These are phyloP conservation scores for Cutaneotrichosporon dermatis DNA, from an alignment of 1,284 basidiomycete genomes.

Conservation along the genomic window DNA sequence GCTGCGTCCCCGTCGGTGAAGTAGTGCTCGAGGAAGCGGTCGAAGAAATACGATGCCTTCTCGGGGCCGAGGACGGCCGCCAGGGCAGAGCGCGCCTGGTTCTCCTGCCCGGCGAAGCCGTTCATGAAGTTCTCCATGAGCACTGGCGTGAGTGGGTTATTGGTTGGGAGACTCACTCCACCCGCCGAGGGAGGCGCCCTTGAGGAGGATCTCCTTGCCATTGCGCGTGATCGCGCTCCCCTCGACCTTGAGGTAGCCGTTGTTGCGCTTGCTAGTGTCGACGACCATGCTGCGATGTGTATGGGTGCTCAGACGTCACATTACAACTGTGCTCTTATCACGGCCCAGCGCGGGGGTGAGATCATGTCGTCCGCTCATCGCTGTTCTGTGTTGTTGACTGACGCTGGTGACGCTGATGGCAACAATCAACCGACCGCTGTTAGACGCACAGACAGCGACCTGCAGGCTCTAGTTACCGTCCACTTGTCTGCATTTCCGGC, in stretches of 20 bases:
- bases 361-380: no score
- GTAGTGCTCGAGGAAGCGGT: slow-evolving; percentile 62
- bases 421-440: no score
- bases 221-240: slow-evolving; percentile 19
- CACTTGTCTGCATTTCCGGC: no score
- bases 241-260: not conserved
- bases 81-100: slow-evolving; percentile 63
- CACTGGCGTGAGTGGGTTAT: slow-evolving; percentile 14
- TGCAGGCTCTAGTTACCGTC: no score
- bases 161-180: slow-evolving; percentile 31
- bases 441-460: no score
- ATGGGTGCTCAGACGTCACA: no score
- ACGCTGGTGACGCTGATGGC: no score
- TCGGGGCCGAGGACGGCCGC: slow-evolving; percentile 59
- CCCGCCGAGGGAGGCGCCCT: slow-evolving; percentile 41
- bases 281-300: not conserved
- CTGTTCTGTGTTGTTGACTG: no score
- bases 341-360: no score
- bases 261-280: not conserved
- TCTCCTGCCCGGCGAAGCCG: slow-evolving; percentile 35
- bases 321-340: no score
- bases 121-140: slow-evolving; percentile 46
- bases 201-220: slow-evolving; percentile 29
- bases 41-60: slow-evolving; percentile 70
- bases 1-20: slow-evolving; percentile 62